A percentile compares a stretch with the other conserved stretches of the same genome.
phyloP scores from a whole-genome alignment of 345 rosid species.

The Odontarrhena argentea region DNA sequence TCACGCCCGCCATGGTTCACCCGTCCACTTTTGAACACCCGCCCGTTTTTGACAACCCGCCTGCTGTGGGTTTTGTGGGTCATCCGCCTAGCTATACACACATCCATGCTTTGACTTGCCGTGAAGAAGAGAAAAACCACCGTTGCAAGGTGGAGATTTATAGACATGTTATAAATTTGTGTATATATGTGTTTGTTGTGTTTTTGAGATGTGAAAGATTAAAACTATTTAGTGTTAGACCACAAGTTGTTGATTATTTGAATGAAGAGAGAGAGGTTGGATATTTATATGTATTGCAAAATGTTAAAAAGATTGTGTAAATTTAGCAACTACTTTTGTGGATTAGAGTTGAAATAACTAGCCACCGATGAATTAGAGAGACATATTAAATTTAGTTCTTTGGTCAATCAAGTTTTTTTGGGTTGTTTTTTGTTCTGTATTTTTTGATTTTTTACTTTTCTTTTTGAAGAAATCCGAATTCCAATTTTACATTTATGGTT shows the following conservation, averaged over 20 bases:
- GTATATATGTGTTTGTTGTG: background rate
- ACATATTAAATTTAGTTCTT: conserved; percentile 15
- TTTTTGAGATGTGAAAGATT: background rate
- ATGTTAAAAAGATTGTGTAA: conserved; percentile 12
- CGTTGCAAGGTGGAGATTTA: conserved; percentile 23
- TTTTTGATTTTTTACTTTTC: background rate
- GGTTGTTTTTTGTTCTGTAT: background rate
- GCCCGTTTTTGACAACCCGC: too few relatives aligned
- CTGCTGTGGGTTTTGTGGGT: too few relatives aligned
- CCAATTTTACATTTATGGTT: background rate
- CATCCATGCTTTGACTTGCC: conserved; percentile 5
- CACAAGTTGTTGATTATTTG: conserved; percentile 37
- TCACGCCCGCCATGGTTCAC: background rate
- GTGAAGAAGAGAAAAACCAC: conserved; percentile 25
- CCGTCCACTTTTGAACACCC: background rate
- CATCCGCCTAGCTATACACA: too few relatives aligned
- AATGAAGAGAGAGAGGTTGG: conserved; percentile 9
- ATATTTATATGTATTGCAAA: conserved; percentile 23
- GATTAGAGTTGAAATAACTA: background rate
- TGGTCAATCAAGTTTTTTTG: background rate
- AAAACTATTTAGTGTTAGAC: conserved; percentile 16
- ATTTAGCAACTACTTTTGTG: conserved; percentile 18
- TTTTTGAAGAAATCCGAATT: background rate
- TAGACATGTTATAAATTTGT: conserved; percentile 9
- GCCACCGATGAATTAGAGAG: conserved; percentile 28